Evolutionary conservation across 2,329 filamentous ascomycete species (phyloP).

Genomic region (Delphinella strobiligena): DNA sequence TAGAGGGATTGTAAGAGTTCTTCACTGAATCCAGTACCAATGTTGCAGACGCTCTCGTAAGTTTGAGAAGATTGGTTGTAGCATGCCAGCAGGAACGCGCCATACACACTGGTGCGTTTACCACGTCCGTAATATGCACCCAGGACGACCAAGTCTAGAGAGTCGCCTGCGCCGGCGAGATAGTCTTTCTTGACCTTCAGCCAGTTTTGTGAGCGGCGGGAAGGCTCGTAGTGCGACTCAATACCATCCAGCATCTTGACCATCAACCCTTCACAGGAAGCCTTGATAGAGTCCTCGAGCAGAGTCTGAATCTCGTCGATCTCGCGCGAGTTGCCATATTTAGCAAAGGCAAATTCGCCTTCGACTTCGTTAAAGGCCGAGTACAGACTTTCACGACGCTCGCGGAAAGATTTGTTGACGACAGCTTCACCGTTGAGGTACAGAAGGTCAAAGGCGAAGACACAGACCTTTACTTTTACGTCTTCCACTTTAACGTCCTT

Average conservation of each 20-base stretch:
- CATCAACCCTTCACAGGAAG: slow-evolving; percentile 95
- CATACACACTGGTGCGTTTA: slow-evolving; percentile 91
- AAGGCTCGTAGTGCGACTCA: slow-evolving; percentile 91
- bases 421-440: slow-evolving; percentile 85
- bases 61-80: slow-evolving; percentile 70
- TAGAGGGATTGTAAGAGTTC: slow-evolving; percentile 84
- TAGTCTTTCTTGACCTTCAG: slow-evolving; percentile 99
- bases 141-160: slow-evolving; percentile 87
- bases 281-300: slow-evolving; percentile 88
- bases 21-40: slow-evolving; percentile 93
- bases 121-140: slow-evolving; percentile 91
- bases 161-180: slow-evolving; percentile 84
- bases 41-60: slow-evolving; percentile 97
- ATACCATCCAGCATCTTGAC: slow-evolving; percentile 96
- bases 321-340: slow-evolving; percentile 73
- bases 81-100: slow-evolving; percentile 88
- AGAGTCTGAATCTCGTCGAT: slow-evolving; percentile 88
- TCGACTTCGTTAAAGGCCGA: slow-evolving; percentile 64
- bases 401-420: slow-evolving; percentile 75
- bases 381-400: slow-evolving; percentile 65
- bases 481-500: slow-evolving; percentile 95
- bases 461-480: slow-evolving; percentile 91
- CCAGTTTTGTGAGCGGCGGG: slow-evolving; percentile 94
- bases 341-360: slow-evolving; percentile 85
- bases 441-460: slow-evolving; percentile 90